Conservation (phyloP, 768 basidiomycete genomes). For the Astraeus odoratus region DNA sequence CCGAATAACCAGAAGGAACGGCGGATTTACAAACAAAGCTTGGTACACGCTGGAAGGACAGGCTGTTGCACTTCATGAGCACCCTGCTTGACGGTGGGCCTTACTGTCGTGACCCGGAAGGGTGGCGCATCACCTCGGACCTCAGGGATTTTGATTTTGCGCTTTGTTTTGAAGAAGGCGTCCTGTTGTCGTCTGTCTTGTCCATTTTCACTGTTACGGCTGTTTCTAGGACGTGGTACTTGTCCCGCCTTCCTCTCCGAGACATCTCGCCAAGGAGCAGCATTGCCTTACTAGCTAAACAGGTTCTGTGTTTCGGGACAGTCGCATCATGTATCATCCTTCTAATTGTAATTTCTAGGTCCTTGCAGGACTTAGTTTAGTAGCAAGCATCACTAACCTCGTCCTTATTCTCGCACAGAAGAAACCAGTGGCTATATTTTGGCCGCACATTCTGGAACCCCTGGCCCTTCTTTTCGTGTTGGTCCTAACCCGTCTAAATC, state of each 20-base stretch:
- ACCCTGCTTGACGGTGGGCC: no score
- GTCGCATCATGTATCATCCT: no score
- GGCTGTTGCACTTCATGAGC: no score
- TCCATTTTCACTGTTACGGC: conserved; percentile 37
- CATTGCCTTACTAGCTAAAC: conserved; percentile 51
- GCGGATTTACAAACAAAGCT: no score
- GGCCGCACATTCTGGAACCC: conserved; percentile 53
- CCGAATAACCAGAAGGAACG: no score
- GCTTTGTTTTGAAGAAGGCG: conserved; percentile 74
- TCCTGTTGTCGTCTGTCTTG: conserved; percentile 51
- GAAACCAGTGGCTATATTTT: conserved; percentile 37
- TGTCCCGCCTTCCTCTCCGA: conserved; percentile 18
- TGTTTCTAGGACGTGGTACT: conserved; percentile 32
- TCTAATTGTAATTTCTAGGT: no score
- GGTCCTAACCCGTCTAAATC: conserved; percentile 57
- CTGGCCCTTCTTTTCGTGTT: conserved; percentile 42
- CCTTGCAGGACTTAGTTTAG: conserved; percentile 40
- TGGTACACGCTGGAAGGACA: no score
- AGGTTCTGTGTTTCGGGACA: no score
- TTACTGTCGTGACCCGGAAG: conserved; percentile 54
- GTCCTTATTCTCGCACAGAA: conserved; percentile 28
- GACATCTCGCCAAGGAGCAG: conserved; percentile 41
- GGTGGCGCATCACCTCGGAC: conserved; percentile 57
- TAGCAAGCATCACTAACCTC: conserved; percentile 39
- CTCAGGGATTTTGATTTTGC: conserved; percentile 68